Conservation (phyloP, 495 filamentous ascomycete species). For the Aspergillus indologenus region DNA sequence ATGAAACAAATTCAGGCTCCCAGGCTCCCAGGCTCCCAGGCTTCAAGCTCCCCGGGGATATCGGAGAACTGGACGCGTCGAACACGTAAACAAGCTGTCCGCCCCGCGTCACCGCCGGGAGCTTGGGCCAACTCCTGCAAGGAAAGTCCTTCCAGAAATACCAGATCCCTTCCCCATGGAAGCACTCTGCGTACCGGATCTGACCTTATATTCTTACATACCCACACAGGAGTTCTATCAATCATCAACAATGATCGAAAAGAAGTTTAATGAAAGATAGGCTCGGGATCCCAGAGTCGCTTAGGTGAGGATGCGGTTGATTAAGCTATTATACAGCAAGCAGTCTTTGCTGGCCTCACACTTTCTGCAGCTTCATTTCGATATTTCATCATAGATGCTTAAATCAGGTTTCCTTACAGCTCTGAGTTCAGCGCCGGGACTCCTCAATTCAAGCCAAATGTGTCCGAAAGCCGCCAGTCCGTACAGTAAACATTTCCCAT, state of each 20-base stretch:
- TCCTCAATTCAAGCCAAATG: slow-evolving; percentile 25
- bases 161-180: neutral
- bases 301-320: slow-evolving; percentile 19
- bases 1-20: neutral
- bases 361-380: slow-evolving; percentile 21
- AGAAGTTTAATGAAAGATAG: neutral
- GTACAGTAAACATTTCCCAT: slow-evolving; percentile 35
- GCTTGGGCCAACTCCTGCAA: slow-evolving; percentile 12
- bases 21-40: slow-evolving; percentile 16
- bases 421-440: slow-evolving; percentile 20
- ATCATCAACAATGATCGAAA: neutral
- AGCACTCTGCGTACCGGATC: neutral
- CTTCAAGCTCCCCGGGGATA: slow-evolving; percentile 21
- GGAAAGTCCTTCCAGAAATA: slow-evolving; percentile 1
- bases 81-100: slow-evolving; percentile 27
- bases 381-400: slow-evolving; percentile 22
- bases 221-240: neutral
- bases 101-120: slow-evolving; percentile 14
- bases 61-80: slow-evolving; percentile 30
- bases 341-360: slow-evolving; percentile 17
- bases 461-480: slow-evolving; percentile 25
- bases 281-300: slow-evolving; percentile 1
- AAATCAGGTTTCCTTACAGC: slow-evolving; percentile 20
- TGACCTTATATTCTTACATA: too few relatives aligned
- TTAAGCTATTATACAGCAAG: slow-evolving; percentile 31